Conservation (phyloP, 2,329 filamentous ascomycete species). For the Colletotrichum sp. region DNA sequence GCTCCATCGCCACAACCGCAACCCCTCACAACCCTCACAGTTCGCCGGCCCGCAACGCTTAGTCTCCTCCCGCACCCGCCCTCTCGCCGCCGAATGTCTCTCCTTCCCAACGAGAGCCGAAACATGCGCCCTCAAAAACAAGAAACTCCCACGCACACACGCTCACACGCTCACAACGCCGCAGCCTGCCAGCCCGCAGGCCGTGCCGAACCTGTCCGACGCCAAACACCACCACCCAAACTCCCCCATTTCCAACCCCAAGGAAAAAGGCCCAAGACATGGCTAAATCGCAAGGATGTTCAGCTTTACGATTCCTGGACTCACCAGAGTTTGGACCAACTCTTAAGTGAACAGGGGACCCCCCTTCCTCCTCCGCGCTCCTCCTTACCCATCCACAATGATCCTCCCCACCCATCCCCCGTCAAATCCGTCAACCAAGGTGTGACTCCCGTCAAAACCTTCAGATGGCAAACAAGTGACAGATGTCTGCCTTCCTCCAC, state of each 20-base stretch:
- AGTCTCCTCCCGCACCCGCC: neutral
- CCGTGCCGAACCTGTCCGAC: neutral
- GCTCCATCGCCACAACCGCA: neutral
- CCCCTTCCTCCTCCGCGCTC: neutral
- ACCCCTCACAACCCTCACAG: neutral
- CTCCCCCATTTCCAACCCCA: neutral
- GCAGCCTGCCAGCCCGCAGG: neutral
- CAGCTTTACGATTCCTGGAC: neutral
- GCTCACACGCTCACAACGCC: neutral
- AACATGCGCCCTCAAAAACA: neutral
- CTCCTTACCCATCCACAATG: neutral
- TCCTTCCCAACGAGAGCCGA: neutral
- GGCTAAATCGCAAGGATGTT: neutral
- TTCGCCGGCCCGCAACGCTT: neutral
- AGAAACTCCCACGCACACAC: neutral
- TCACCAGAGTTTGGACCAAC: neutral
- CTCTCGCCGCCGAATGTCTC: neutral
- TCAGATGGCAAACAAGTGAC: neutral
- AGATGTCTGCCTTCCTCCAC: neutral
- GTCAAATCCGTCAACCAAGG: neutral
- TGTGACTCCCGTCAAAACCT: constrained; percentile 12
- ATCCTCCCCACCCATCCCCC: neutral
- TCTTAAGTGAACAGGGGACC: neutral
- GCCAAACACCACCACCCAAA: neutral
- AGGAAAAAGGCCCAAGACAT: neutral